phyloP scores from a whole-genome alignment of 2,329 filamentous ascomycete genomes.

The Cladosporium sp. region DNA sequence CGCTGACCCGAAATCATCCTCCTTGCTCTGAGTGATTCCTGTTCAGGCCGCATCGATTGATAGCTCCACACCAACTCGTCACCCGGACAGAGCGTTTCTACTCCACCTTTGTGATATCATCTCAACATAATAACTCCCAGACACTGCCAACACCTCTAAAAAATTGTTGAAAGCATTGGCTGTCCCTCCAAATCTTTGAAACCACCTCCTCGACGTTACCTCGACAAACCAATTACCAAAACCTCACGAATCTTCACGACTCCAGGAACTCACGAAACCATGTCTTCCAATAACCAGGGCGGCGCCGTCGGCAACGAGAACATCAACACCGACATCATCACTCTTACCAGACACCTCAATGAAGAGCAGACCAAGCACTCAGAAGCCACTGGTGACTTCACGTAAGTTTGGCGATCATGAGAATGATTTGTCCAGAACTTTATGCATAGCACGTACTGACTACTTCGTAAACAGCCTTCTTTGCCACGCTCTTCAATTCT shows the following conservation, averaged over 20 bases:
- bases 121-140: conserved; percentile 8
- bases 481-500: conserved; percentile 96
- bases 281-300: conserved; percentile 36
- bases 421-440: too few relatives aligned
- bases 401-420: conserved; percentile 66
- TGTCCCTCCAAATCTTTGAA: background rate
- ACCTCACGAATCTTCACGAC: conserved; percentile 1
- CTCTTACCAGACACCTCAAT: conserved; percentile 89
- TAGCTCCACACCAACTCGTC: conserved; percentile 8
- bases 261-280: conserved; percentile 24
- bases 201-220: background rate
- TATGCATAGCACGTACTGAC: conserved; percentile 17
- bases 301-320: conserved; percentile 62
- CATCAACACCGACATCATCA: conserved; percentile 94
- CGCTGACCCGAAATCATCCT: background rate
- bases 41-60: background rate
- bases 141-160: conserved; percentile 9
- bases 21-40: background rate
- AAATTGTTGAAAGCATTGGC: conserved; percentile 8
- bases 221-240: background rate
- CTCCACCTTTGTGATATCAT: conserved; percentile 13
- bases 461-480: conserved; percentile 59
- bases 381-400: conserved; percentile 97
- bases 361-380: conserved; percentile 92
- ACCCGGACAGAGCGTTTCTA: conserved; percentile 13